Conservation (phyloP, 768 basidiomycete genomes). For the Lentinula sp. region DNA sequence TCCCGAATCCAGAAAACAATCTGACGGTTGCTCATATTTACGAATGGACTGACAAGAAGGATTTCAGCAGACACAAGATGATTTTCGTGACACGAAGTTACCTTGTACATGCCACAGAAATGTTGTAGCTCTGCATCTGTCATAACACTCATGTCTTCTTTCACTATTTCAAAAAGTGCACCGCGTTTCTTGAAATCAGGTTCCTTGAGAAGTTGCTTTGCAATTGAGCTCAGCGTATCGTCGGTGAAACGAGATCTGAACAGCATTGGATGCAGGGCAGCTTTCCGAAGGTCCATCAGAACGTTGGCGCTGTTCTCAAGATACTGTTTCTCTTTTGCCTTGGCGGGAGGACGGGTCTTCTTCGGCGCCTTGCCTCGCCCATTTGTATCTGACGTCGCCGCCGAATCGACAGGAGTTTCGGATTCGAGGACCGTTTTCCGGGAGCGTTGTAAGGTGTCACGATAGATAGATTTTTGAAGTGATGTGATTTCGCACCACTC, state of each 20-base stretch:
- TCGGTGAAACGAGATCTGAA: slow-evolving; percentile 86
- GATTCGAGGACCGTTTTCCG: slow-evolving; percentile 69
- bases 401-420: slow-evolving; percentile 14
- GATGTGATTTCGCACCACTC: slow-evolving; percentile 94
- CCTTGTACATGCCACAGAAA: slow-evolving; percentile 85
- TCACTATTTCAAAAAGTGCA: slow-evolving; percentile 76
- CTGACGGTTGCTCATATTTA: slow-evolving; percentile 66
- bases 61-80: background rate
- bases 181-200: slow-evolving; percentile 85
- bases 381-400: slow-evolving; percentile 16
- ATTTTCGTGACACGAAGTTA: slow-evolving; percentile 19
- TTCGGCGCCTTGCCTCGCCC: slow-evolving; percentile 23
- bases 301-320: slow-evolving; percentile 87
- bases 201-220: slow-evolving; percentile 83
- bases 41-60: slow-evolving; percentile 48
- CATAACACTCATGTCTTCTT: slow-evolving; percentile 98
- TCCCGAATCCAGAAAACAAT: slow-evolving; percentile 81
- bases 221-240: slow-evolving; percentile 62
- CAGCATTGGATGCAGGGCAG: slow-evolving; percentile 93
- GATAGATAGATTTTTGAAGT: slow-evolving; percentile 78
- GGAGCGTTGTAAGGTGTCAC: slow-evolving; percentile 78
- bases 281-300: slow-evolving; percentile 96
- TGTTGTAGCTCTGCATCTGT: slow-evolving; percentile 92
- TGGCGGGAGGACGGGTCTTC: slow-evolving; percentile 30
- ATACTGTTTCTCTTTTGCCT: slow-evolving; percentile 58